Conservation (phyloP, 2,329 filamentous ascomycete species). For the Fusarium devonianum region DNA sequence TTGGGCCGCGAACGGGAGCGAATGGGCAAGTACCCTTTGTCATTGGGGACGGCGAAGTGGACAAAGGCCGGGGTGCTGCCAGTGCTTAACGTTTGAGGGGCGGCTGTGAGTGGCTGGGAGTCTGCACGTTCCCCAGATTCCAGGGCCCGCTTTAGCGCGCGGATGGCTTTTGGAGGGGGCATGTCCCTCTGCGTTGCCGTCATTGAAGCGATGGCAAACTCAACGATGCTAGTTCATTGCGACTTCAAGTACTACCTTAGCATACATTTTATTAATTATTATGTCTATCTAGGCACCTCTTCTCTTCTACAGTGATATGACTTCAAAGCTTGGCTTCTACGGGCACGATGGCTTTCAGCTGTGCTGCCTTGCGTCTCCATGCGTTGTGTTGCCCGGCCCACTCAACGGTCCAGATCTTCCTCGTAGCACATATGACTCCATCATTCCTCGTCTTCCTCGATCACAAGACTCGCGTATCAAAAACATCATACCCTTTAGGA, state of each 20-base stretch:
- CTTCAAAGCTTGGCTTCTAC: no score
- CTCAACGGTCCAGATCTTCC: no score
- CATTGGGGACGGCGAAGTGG: background rate
- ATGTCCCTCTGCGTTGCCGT: conserved; percentile 1
- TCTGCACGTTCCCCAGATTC: conserved; percentile 37
- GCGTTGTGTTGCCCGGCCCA: no score
- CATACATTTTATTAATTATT: no score
- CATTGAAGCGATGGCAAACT: background rate
- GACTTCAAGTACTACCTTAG: background rate
- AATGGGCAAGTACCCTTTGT: conserved; percentile 9
- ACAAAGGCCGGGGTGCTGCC: conserved; percentile 3
- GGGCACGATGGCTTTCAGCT: no score
- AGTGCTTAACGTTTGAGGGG: conserved; percentile 1
- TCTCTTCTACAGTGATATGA: no score
- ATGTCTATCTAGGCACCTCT: no score
- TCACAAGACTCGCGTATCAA: conserved; percentile 8
- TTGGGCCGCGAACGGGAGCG: conserved; percentile 4
- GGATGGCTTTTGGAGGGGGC: conserved; percentile 14
- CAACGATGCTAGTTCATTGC: conserved; percentile 4
- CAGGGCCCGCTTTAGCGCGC: conserved; percentile 6
- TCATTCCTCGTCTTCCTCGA: conserved; percentile 3
- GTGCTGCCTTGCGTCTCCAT: no score
- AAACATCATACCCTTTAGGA: conserved; percentile 1
- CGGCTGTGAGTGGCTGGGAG: conserved; percentile 32
- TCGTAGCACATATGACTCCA: conserved; percentile 20